Percentiles rank a stretch among this genome's conserved stretches.
Evolutionary conservation across 371 early-diverging fungal species (phyloP).

Genomic region (Dichotomocladium elegans): DNA sequence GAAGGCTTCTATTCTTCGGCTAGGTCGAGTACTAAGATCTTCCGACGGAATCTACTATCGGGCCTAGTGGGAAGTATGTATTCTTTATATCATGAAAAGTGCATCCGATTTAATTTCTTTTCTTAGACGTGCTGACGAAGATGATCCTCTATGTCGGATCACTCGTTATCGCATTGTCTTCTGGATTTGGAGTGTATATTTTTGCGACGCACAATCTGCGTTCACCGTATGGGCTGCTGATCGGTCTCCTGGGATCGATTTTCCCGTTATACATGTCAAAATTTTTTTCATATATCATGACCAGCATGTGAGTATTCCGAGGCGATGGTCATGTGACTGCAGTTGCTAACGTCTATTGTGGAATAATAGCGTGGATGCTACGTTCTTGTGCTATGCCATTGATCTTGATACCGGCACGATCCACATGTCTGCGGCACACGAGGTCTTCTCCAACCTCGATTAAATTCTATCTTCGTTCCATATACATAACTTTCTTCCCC

Average conservation of each 20-base stretch:
- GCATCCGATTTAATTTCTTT: not conserved
- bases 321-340: too few relatives aligned
- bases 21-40: constrained; percentile 62
- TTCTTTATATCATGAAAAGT: constrained; percentile 4
- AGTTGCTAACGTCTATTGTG: not conserved
- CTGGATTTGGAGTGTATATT: constrained; percentile 63
- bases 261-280: constrained; percentile 67
- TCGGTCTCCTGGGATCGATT: constrained; percentile 59
- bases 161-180: constrained; percentile 47
- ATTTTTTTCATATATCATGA: constrained; percentile 68
- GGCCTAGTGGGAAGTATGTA: constrained; percentile 58
- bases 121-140: constrained; percentile 51
- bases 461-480: too few relatives aligned
- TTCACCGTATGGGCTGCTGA: constrained; percentile 67
- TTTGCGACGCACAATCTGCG: constrained; percentile 60
- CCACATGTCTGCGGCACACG: constrained; percentile 51
- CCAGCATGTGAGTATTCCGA: constrained; percentile 65
- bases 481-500: too few relatives aligned
- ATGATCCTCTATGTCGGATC: constrained; percentile 52
- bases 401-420: constrained; percentile 73
- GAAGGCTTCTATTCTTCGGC: constrained; percentile 60
- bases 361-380: constrained; percentile 72
- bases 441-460: constrained; percentile 35
- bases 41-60: constrained; percentile 67
- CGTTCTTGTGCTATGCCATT: constrained; percentile 76